Evolutionary conservation across 441 rosid species (phyloP).

Genomic region (Pelargonium citronellum): DNA sequence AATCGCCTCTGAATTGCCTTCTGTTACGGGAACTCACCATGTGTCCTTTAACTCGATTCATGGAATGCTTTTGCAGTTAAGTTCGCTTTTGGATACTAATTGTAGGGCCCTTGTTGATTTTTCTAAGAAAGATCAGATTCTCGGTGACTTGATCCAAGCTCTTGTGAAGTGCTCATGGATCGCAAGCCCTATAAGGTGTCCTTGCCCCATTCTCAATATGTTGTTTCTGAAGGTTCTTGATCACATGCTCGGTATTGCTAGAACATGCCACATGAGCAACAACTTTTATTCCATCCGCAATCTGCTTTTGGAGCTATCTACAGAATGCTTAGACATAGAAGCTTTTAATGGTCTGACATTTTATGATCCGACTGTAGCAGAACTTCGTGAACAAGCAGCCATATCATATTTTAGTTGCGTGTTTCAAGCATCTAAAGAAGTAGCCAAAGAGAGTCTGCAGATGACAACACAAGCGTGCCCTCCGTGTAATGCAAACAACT

Average conservation of each 20-base stretch:
- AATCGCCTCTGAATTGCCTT: constrained; percentile 70
- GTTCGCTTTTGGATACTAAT: constrained; percentile 71
- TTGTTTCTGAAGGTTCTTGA: constrained; percentile 66
- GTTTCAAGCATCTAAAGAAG: constrained; percentile 54
- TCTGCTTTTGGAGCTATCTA: constrained; percentile 60
- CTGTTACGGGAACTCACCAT: constrained; percentile 24
- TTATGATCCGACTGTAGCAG: constrained; percentile 75
- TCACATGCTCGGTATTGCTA: constrained; percentile 71
- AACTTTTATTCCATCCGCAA: constrained; percentile 36
- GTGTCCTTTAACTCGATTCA: constrained; percentile 66
- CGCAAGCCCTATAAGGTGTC: constrained; percentile 59
- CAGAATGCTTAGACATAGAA: constrained; percentile 57
- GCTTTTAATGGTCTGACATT: constrained; percentile 48
- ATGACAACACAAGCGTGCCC: constrained; percentile 28
- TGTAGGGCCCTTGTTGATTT: constrained; percentile 73
- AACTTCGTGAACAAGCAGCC: constrained; percentile 79
- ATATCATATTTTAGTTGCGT: constrained; percentile 72
- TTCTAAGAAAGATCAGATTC: constrained; percentile 71
- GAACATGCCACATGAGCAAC: constrained; percentile 37
- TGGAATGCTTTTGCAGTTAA: constrained; percentile 77
- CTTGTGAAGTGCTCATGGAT: constrained; percentile 63
- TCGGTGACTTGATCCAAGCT: constrained; percentile 50
- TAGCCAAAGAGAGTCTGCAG: constrained; percentile 33
- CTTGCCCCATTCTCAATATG: constrained; percentile 75
- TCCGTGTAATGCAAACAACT: constrained; percentile 21